Conservation (phyloP, 257 asterid genomes). For the Solanum bulbocastanum region DNA sequence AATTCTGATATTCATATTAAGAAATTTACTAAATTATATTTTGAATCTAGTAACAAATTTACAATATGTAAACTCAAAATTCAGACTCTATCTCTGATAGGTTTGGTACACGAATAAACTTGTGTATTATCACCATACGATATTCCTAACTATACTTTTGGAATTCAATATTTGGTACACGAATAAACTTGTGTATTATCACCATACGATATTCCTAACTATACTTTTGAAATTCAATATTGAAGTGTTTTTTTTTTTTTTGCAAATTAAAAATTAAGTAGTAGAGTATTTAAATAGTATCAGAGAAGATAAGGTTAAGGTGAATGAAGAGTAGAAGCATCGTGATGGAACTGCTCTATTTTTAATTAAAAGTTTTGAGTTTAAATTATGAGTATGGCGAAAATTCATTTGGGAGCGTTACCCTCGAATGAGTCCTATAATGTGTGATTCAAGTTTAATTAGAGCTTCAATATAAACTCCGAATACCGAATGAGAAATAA, state of each 20-base stretch:
- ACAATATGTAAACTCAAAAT: neutral
- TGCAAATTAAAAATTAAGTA: neutral
- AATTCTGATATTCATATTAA: neutral
- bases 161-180: neutral
- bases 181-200: neutral
- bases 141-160: neutral
- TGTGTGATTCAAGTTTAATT: no score
- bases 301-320: neutral
- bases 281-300: neutral
- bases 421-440: no score
- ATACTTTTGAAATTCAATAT: neutral
- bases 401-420: neutral
- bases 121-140: neutral
- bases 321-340: neutral
- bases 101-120: neutral
- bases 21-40: neutral
- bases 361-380: no score
- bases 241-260: neutral
- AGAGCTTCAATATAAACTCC: rapidly evolving
- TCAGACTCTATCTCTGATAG: neutral
- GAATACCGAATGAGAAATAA: no score
- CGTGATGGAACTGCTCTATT: rapidly evolving
- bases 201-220: neutral
- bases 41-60: neutral
- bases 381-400: rapidly evolving